phyloP scores from a whole-genome alignment of 2,329 filamentous ascomycete species.

The Pseudogymnoascus sp. region DNA sequence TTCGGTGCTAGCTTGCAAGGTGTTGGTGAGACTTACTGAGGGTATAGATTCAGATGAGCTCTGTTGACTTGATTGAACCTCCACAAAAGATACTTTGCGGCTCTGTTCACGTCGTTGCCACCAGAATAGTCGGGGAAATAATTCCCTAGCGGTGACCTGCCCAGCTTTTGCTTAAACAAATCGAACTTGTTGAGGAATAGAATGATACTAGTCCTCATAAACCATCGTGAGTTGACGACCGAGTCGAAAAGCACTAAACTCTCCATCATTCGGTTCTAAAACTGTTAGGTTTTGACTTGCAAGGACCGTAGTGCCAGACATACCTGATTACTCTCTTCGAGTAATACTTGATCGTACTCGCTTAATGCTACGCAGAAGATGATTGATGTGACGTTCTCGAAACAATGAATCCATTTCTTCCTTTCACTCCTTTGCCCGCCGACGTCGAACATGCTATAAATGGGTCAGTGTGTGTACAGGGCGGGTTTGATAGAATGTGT shows the following conservation, averaged over 20 bases:
- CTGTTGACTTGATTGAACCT: constrained; percentile 98
- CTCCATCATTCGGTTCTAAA: constrained; percentile 98
- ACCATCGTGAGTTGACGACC: constrained; percentile 97
- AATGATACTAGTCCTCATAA: constrained; percentile 98
- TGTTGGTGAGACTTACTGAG: constrained; percentile 61
- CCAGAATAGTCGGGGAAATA: constrained; percentile 98
- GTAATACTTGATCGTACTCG: constrained; percentile 93
- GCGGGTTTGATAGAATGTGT: background rate
- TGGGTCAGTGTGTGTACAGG: constrained; percentile 17
- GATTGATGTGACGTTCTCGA: constrained; percentile 98
- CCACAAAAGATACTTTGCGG: constrained; percentile 96
- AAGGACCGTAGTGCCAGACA: constrained; percentile 21
- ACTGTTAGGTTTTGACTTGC: constrained; percentile 14
- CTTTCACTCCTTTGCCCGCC: constrained; percentile 93
- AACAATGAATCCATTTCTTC: constrained; percentile 99
- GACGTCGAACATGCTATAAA: constrained; percentile 90
- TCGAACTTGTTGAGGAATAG: constrained; percentile 98
- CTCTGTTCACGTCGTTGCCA: constrained; percentile 94
- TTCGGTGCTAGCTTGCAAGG: constrained; percentile 7
- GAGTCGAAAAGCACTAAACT: constrained; percentile 93
- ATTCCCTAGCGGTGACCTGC: constrained; percentile 78
- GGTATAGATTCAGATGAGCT: constrained; percentile 91
- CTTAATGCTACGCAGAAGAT: constrained; percentile 98
- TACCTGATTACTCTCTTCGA: constrained; percentile 97
- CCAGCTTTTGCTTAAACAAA: constrained; percentile 91